phyloP scores from a whole-genome alignment of 2,329 filamentous ascomycete species.

The Verticillium klebahnii region DNA sequence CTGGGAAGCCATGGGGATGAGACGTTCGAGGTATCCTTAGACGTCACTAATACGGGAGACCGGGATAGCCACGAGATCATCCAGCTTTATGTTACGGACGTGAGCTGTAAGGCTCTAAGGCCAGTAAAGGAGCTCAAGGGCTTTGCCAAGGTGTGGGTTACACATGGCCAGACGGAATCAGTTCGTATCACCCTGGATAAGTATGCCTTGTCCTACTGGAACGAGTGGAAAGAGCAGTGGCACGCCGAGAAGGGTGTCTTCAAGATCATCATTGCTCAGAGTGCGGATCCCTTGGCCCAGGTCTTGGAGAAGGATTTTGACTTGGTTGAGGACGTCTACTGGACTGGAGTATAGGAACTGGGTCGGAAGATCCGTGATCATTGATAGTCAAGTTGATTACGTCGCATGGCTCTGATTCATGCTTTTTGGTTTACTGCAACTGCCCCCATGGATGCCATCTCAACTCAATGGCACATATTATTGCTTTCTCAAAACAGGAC shows the following conservation, averaged over 20 bases:
- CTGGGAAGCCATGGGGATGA: constrained; percentile 21
- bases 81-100: constrained; percentile 32
- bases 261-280: neutral
- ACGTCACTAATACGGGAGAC: neutral
- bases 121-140: constrained; percentile 45
- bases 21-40: constrained; percentile 12
- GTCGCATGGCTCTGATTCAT: too few relatives aligned
- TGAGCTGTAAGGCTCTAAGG: constrained; percentile 33
- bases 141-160: constrained; percentile 46
- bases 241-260: neutral
- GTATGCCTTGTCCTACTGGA: constrained; percentile 2
- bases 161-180: constrained; percentile 33
- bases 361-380: too few relatives aligned
- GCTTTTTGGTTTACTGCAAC: too few relatives aligned
- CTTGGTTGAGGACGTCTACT: neutral
- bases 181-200: neutral
- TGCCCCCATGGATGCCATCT: too few relatives aligned
- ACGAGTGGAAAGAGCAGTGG: neutral
- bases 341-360: neutral
- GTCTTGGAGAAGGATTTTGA: neutral
- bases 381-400: too few relatives aligned
- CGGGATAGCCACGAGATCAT: constrained; percentile 1
- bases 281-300: neutral
- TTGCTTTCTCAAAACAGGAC: too few relatives aligned
- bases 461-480: too few relatives aligned